Conservation (phyloP, 805 yeast genomes). For the Brettanomyces naardenensis region DNA sequence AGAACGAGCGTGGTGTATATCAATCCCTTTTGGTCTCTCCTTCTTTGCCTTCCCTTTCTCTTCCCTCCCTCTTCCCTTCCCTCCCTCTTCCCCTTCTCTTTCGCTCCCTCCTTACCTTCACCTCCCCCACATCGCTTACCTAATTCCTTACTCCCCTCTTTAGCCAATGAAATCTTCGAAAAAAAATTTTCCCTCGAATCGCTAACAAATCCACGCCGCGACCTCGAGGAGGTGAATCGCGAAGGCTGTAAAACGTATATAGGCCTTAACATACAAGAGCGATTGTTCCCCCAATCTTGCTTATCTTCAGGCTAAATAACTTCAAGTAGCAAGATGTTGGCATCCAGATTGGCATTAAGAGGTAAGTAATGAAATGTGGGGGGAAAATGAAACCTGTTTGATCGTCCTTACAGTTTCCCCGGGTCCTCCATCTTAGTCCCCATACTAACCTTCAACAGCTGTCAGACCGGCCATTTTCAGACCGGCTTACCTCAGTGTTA, state of each 20-base stretch:
- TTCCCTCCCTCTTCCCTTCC: not conserved
- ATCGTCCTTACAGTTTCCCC: too few relatives aligned
- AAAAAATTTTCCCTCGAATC: not conserved
- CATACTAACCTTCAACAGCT: slow-evolving; percentile 10
- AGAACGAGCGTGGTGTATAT: too few relatives aligned
- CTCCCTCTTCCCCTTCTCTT: not conserved
- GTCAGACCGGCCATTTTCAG: slow-evolving; percentile 17
- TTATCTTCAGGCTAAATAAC: too few relatives aligned
- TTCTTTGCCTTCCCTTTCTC: not conserved
- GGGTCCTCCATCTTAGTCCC: too few relatives aligned
- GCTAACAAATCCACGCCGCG: too few relatives aligned
- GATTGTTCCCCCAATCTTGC: too few relatives aligned
- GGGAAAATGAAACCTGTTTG: too few relatives aligned
- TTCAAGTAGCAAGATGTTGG: slow-evolving; percentile 17
- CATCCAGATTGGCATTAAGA: slow-evolving; percentile 23
- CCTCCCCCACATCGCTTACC: not conserved
- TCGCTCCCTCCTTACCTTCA: not conserved
- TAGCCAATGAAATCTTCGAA: slow-evolving; percentile 1
- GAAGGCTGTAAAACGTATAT: too few relatives aligned
- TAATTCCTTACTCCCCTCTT: not conserved
- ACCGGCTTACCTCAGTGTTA: slow-evolving; percentile 23
- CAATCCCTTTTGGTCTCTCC: too few relatives aligned
- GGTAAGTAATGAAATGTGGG: slow-evolving; percentile 17
- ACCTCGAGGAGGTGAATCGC: too few relatives aligned
- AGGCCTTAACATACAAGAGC: too few relatives aligned